Evolutionary conservation across 352 stramenopile species (phyloP).

Genomic region (Globisporangium uncinulatum): DNA sequence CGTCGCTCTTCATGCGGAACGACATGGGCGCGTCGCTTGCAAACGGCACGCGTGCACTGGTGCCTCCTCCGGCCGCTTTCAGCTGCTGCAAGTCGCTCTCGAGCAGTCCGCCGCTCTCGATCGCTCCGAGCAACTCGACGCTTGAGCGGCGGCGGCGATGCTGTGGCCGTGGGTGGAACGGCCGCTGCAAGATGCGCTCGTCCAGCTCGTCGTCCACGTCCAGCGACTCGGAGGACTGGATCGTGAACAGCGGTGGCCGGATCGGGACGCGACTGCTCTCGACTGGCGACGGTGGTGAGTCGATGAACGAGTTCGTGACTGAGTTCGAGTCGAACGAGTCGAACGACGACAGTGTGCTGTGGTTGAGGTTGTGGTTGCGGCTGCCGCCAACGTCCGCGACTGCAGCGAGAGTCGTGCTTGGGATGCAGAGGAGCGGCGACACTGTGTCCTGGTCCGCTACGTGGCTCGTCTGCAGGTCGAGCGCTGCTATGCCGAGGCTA

Average conservation of each 20-base stretch:
- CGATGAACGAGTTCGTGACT: conserved; percentile 10
- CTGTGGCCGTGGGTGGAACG: conserved; percentile 4
- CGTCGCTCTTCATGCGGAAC: conserved; percentile 29
- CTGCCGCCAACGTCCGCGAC: background rate
- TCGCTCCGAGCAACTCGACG: conserved; percentile 53
- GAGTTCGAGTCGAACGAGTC: conserved; percentile 8
- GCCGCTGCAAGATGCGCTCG: conserved; percentile 3
- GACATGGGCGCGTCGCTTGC: conserved; percentile 13
- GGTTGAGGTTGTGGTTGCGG: background rate
- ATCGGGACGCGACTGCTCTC: conserved; percentile 1
- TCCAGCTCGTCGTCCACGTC: conserved; percentile 12
- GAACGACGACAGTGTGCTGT: conserved; percentile 4
- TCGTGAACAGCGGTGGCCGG: conserved; percentile 20
- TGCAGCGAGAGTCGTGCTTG: background rate
- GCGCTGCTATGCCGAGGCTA: background rate
- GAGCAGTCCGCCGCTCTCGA: conserved; percentile 46
- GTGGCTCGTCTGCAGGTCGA: background rate
- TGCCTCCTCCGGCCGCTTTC: conserved; percentile 9
- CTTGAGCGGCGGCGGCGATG: conserved; percentile 49
- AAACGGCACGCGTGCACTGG: conserved; percentile 6
- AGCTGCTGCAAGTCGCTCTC: conserved; percentile 28
- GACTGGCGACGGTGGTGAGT: conserved; percentile 10
- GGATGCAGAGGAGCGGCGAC: conserved; percentile 9
- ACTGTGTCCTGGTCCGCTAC: conserved; percentile 3
- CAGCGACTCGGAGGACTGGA: conserved; percentile 26